Conservation (phyloP, 306 rosid species). For the Cucumis melo region DNA sequence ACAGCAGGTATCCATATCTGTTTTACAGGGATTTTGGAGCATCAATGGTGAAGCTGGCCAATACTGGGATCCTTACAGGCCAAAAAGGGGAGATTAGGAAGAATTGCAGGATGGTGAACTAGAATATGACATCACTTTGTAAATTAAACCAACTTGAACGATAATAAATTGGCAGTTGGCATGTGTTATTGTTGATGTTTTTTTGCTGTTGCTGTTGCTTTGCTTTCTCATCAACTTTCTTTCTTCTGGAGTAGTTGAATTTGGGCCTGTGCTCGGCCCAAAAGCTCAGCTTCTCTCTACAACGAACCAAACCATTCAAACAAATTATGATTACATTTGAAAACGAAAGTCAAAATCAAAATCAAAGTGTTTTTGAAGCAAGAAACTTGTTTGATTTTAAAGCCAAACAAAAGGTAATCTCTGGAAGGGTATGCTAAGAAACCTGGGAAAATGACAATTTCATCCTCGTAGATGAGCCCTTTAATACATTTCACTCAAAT, state of each 20-base stretch:
- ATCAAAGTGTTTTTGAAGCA: background rate
- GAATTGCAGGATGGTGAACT: slow-evolving; percentile 54
- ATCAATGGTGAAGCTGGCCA: slow-evolving; percentile 64
- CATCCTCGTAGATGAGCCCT: background rate
- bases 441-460: background rate
- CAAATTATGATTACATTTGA: background rate
- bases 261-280: background rate
- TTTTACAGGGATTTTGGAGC: slow-evolving; percentile 50
- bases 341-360: background rate
- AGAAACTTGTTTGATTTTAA: background rate
- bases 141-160: background rate
- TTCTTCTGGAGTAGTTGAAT: background rate
- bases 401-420: background rate
- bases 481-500: background rate
- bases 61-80: slow-evolving; percentile 58
- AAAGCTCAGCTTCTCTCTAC: background rate
- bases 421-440: background rate
- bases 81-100: slow-evolving; percentile 56
- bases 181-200: background rate
- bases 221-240: background rate
- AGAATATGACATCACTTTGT: background rate
- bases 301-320: background rate
- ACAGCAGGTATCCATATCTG: slow-evolving; percentile 41
- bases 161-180: background rate
- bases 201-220: background rate